Base-by-base conservation (phyloP, 768 basidiomycete genomes). In the Auricularia auricula-judae region DNA sequence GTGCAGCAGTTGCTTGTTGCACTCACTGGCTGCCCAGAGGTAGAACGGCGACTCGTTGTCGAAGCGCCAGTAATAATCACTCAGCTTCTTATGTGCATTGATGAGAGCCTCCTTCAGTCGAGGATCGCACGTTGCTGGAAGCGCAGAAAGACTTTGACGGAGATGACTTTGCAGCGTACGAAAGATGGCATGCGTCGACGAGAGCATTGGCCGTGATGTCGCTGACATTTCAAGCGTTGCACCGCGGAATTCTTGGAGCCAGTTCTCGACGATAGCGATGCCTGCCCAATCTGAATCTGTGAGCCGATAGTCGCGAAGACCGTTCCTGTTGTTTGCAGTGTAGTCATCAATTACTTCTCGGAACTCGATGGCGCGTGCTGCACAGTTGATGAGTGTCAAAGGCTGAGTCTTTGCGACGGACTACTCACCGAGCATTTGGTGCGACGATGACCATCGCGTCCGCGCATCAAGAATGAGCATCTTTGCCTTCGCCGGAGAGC, bases 181-280 rank as follows among this genome's bases (percentile, higher is more conserved):
- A 61, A 76, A 77, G 21, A 76, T 67, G 0, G 75, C 73, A 65
- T 76, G 75, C 0, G 69, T 69, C 0, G 71, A 71, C 3, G 74
- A 78, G 0, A 77, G 66, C 70, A 74, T 77, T 0, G 75, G 68
- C 3, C 63, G 61, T 42, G 68, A 70, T 1, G 73, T 76, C 12
- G 73, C 54, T 0, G 74, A 76, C 74, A 76, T 76, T 59, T 74
- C 67, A 0, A 71, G 72, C 3, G 75, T 76, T 12, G 76, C 75
- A 34, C 60, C 51, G 4, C 71, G 68, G 62, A 74, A 77, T 8
- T 64, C 60, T 29, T 69, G 35, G 0, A 77, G 67, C 75, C 74
- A 77, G 0, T 62, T 36, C 2, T 66, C 43, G 11, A 74, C 69
- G 18, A 67, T 47, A 3, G 64, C 29, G 18, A 76, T 67, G 4